phyloP scores from a whole-genome alignment of 1,284 basidiomycete species.

The Ceratobasidium sp. region DNA sequence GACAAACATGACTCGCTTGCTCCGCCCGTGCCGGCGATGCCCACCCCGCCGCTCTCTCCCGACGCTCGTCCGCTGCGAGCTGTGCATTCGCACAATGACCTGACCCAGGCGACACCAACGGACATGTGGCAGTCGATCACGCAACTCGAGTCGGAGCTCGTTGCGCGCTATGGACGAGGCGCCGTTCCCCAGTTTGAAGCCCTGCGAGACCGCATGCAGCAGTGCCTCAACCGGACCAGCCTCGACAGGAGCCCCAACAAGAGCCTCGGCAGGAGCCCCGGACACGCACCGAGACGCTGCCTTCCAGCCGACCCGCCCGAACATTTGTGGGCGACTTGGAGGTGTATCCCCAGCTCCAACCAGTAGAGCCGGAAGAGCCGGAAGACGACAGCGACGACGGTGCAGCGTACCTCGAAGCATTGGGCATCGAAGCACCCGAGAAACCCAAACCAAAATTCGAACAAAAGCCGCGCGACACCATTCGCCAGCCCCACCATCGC shows the following conservation, averaged over 20 bases:
- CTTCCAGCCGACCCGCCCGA: neutral
- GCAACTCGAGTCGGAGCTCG: slow-evolving; percentile 33
- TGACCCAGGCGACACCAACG: neutral
- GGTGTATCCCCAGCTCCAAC: slow-evolving; percentile 1
- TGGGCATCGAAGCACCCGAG: slow-evolving; percentile 13
- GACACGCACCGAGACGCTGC: neutral
- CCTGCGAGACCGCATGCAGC: slow-evolving; percentile 15
- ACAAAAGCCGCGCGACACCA: neutral
- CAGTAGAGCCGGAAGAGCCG: slow-evolving; percentile 3
- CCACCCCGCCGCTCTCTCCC: slow-evolving; percentile 21
- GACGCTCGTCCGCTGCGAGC: slow-evolving; percentile 19
- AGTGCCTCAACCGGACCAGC: slow-evolving; percentile 3
- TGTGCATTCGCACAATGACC: slow-evolving; percentile 4
- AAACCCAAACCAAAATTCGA: neutral
- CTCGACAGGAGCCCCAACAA: slow-evolving; percentile 1
- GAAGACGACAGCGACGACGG: slow-evolving; percentile 3
- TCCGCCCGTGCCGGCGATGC: slow-evolving; percentile 15
- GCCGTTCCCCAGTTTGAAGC: slow-evolving; percentile 26
- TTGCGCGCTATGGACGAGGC: slow-evolving; percentile 26
- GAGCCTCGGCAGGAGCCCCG: neutral
- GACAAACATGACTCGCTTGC: neutral
- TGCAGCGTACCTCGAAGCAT: slow-evolving; percentile 18
- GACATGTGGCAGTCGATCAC: slow-evolving; percentile 31
- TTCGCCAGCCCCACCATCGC: neutral
- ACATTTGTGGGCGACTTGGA: slow-evolving; percentile 27